Conservation (phyloP, 2,329 filamentous ascomycete genomes). For the Rhexocercosporidium sp. region DNA sequence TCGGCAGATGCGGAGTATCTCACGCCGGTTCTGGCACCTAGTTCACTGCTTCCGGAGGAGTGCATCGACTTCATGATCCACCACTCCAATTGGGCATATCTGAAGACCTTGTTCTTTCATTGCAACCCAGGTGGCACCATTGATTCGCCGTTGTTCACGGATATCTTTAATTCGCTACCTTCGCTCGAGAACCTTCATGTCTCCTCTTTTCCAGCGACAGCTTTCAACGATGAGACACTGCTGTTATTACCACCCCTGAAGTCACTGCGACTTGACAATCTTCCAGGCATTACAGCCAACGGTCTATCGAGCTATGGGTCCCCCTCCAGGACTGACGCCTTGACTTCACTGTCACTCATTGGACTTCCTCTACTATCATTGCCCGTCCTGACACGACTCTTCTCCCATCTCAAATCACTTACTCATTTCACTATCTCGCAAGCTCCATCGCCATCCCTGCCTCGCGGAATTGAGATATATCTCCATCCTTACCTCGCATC, state of each 20-base stretch:
- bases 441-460: constrained; percentile 57
- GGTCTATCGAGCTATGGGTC: constrained; percentile 64
- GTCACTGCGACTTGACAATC: constrained; percentile 59
- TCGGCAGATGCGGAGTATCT: constrained; percentile 31
- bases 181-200: constrained; percentile 63
- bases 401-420: constrained; percentile 59
- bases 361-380: constrained; percentile 62
- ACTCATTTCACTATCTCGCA: constrained; percentile 60
- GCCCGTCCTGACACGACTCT: constrained; percentile 60
- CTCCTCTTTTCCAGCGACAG: constrained; percentile 58
- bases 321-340: constrained; percentile 49
- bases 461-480: constrained; percentile 61
- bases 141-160: constrained; percentile 57
- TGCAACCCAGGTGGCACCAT: constrained; percentile 60
- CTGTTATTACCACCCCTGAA: constrained; percentile 59
- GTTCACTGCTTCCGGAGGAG: constrained; percentile 48
- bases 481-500: constrained; percentile 70
- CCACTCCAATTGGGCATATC: constrained; percentile 60
- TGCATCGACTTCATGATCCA: constrained; percentile 53
- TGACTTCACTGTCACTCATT: constrained; percentile 59
- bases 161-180: constrained; percentile 56
- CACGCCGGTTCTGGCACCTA: constrained; percentile 40
- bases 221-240: constrained; percentile 62
- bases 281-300: constrained; percentile 59
- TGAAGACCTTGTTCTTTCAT: constrained; percentile 63